Evolutionary conservation across 805 yeast species (phyloP).

Genomic region (Candida multigemmis): DNA sequence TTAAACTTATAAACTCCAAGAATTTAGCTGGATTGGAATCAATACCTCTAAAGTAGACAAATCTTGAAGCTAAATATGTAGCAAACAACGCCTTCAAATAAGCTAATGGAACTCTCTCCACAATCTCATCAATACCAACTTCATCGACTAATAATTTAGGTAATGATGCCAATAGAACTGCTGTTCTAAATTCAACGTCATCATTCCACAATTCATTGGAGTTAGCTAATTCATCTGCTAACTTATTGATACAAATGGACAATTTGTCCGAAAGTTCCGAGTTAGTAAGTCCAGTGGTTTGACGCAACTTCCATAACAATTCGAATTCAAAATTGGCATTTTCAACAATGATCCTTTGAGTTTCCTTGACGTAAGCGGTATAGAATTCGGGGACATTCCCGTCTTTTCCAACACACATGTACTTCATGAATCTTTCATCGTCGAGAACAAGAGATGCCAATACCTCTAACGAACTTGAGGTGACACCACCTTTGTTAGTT

Average conservation of each 20-base stretch:
- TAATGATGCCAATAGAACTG: constrained; percentile 65
- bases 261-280: constrained; percentile 73
- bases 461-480: constrained; percentile 92
- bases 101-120: constrained; percentile 75
- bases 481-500: constrained; percentile 97
- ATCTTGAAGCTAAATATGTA: constrained; percentile 73
- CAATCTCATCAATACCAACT: constrained; percentile 58
- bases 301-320: constrained; percentile 73
- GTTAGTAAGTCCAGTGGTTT: constrained; percentile 52
- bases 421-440: constrained; percentile 68
- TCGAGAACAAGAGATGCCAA: constrained; percentile 88
- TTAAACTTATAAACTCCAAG: constrained; percentile 56
- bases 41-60: constrained; percentile 74
- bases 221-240: constrained; percentile 76
- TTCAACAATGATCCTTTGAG: constrained; percentile 61
- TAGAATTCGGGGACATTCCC: constrained; percentile 63
- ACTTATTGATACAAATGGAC: constrained; percentile 73
- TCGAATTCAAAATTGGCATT: constrained; percentile 85
- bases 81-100: constrained; percentile 87
- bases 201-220: constrained; percentile 79
- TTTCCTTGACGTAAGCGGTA: constrained; percentile 74
- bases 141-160: constrained; percentile 63
- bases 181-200: constrained; percentile 68
- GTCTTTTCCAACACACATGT: constrained; percentile 65
- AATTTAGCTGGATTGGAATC: constrained; percentile 75